Percentiles rank a stretch among this genome's conserved stretches.
Conservation (phyloP, 2,329 filamentous ascomycete species). For the Verticillium longisporum region DNA sequence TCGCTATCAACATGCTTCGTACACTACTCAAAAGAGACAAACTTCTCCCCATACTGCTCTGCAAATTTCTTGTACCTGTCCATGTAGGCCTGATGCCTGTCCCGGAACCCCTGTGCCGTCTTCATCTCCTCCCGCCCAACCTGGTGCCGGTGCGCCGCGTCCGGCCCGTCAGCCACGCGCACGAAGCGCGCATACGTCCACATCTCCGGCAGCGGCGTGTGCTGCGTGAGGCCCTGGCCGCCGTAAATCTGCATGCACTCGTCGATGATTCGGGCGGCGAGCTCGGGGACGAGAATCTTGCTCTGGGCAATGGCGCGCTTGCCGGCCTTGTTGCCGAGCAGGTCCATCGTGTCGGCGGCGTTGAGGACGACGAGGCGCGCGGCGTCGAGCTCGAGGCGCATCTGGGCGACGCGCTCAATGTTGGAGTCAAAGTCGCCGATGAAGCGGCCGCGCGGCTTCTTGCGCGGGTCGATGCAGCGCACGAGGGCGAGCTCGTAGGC, state of each 20-base stretch:
- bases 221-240: constrained; percentile 84
- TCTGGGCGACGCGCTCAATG: constrained; percentile 87
- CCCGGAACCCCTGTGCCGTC: constrained; percentile 52
- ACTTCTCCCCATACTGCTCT: constrained; percentile 44
- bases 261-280: constrained; percentile 84
- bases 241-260: constrained; percentile 90
- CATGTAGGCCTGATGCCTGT: constrained; percentile 57
- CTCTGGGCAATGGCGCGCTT: constrained; percentile 94
- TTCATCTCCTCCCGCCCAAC: constrained; percentile 75
- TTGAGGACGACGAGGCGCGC: constrained; percentile 86
- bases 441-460: constrained; percentile 84
- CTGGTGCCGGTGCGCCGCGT: constrained; percentile 87
- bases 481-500: constrained; percentile 93
- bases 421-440: constrained; percentile 88
- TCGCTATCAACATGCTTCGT: too few relatives aligned
- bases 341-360: constrained; percentile 90
- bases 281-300: constrained; percentile 82
- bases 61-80: constrained; percentile 59
- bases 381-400: constrained; percentile 87
- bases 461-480: constrained; percentile 82
- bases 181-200: constrained; percentile 80
- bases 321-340: constrained; percentile 78
- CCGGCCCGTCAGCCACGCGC: constrained; percentile 84
- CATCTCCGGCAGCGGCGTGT: constrained; percentile 86
- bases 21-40: constrained; percentile 15